Base-by-base conservation (phyloP, 148 eudicot genomes). In the Simmondsia chinensis region DNA sequence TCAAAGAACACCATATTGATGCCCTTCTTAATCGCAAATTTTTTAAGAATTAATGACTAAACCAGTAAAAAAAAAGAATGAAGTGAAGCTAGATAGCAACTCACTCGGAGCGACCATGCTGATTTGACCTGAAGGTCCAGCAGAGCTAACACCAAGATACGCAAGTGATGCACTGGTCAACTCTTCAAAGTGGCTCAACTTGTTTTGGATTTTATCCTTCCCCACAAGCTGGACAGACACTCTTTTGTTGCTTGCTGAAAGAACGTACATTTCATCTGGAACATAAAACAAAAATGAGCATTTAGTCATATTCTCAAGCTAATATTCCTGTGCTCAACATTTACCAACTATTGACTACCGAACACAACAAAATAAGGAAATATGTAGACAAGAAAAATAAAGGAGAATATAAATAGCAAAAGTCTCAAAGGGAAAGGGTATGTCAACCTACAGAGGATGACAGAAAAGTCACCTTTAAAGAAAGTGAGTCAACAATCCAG, bases 191-290 rank as follows among this genome's bases (percentile, higher is more conserved):
- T 62, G 74, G 37, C 82, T 86, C 22, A 85, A 37, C 68, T 72
- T 82, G 54, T 76, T 76, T 66, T 82, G 83, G 61, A 85, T 73
- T 74, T 82, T 76, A 15, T 85, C 88, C 54, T 73, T 76, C 46
- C 99, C 99, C 39, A 85, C 64, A 45, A 91, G 74, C 66, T 91
- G 64, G 52, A 91, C 75, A 29, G 94, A 70, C 38, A 91, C 94
- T 39, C 61, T 68, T 52, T 63, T 74, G 49, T 82, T 79, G 39
- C 66, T 74, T 17, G 93, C 80, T 50, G 99, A 85, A 55, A 82
- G 73, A 42, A 91, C 95, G 62, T 85, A 91, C 99, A 91, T 91
- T 66, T 91, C 99, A 70, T 91, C 97, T 91, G 93, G 47, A 46
- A 37, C 47, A 65, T 35, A 31, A 44, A 18, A 17, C 12, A 39